phyloP scores from a whole-genome alignment of 768 basidiomycete genomes.

The Trametes meyenii region DNA sequence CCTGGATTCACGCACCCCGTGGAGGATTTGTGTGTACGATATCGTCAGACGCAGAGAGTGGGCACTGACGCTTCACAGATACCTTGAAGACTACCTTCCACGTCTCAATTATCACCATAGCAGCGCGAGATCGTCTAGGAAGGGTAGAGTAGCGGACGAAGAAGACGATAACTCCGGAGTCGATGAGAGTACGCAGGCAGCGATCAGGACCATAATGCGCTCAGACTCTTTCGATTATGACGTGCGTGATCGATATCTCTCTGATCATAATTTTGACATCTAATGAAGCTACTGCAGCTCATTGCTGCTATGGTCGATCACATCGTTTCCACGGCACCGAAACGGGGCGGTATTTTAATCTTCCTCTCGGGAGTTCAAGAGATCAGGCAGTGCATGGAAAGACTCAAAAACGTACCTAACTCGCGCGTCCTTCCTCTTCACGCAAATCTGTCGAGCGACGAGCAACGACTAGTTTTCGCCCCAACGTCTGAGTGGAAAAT shows the following conservation, averaged over 20 bases:
- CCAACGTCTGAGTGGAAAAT: conserved; percentile 73
- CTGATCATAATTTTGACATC: background rate
- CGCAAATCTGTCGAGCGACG: conserved; percentile 83
- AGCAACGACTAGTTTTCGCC: conserved; percentile 80
- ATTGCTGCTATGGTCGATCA: conserved; percentile 67
- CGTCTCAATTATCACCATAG: conserved; percentile 57
- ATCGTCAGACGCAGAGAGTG: background rate
- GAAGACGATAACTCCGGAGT: conserved; percentile 54
- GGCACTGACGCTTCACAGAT: conserved; percentile 46
- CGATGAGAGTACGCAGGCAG: conserved; percentile 49
- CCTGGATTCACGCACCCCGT: conserved; percentile 85
- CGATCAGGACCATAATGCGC: conserved; percentile 62
- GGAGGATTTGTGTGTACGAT: conserved; percentile 59
- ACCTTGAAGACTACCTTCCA: conserved; percentile 80
- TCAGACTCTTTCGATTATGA: conserved; percentile 75
- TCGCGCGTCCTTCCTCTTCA: conserved; percentile 75
- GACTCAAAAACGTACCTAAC: conserved; percentile 43
- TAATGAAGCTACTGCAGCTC: conserved; percentile 44
- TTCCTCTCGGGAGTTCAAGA: conserved; percentile 93
- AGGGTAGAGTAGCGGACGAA: conserved; percentile 42
- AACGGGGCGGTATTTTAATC: conserved; percentile 73
- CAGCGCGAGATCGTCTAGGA: conserved; percentile 36
- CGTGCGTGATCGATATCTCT: conserved; percentile 39
- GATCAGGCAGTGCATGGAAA: conserved; percentile 75
- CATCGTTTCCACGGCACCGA: conserved; percentile 52